Evolutionary conservation across 2,329 filamentous ascomycete genomes (phyloP).

Genomic region (Emmonsia crescens): DNA sequence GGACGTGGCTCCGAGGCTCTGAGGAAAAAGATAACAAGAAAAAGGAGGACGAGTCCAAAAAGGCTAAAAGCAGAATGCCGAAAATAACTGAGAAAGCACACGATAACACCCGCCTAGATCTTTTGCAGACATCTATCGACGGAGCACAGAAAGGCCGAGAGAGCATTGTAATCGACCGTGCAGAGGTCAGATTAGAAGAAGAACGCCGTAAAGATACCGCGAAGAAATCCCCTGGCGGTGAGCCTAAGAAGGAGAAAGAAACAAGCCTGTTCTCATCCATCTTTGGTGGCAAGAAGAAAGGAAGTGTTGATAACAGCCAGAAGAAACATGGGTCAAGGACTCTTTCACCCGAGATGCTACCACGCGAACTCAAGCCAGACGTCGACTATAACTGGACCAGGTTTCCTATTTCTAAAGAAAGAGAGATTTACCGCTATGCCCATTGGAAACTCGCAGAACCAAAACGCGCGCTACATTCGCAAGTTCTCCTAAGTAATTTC

Average conservation of each 20-base stretch:
- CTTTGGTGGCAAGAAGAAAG: conserved; percentile 85
- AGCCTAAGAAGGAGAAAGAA: conserved; percentile 79
- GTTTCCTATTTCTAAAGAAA: conserved; percentile 88
- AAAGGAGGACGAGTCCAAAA: conserved; percentile 49
- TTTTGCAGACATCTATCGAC: conserved; percentile 81
- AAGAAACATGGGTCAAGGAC: conserved; percentile 66
- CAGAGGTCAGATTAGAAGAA: conserved; percentile 59
- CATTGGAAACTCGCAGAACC: conserved; percentile 99
- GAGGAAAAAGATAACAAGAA: conserved; percentile 59
- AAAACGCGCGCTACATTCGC: conserved; percentile 78
- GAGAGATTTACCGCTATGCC: conserved; percentile 96
- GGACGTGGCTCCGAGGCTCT: conserved; percentile 57
- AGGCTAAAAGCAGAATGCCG: conserved; percentile 52
- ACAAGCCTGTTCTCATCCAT: conserved; percentile 79
- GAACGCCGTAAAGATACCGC: conserved; percentile 71
- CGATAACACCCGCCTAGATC: conserved; percentile 73
- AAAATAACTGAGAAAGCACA: conserved; percentile 47
- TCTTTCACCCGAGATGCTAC: conserved; percentile 69
- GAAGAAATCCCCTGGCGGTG: conserved; percentile 57
- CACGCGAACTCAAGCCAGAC: conserved; percentile 66
- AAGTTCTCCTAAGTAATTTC: conserved; percentile 95
- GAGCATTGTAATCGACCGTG: conserved; percentile 72
- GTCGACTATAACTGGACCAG: conserved; percentile 94
- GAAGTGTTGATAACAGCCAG: conserved; percentile 55
- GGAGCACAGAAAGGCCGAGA: conserved; percentile 48